phyloP scores from a whole-genome alignment of 106 monocot species.

The Allium fistulosum region DNA sequence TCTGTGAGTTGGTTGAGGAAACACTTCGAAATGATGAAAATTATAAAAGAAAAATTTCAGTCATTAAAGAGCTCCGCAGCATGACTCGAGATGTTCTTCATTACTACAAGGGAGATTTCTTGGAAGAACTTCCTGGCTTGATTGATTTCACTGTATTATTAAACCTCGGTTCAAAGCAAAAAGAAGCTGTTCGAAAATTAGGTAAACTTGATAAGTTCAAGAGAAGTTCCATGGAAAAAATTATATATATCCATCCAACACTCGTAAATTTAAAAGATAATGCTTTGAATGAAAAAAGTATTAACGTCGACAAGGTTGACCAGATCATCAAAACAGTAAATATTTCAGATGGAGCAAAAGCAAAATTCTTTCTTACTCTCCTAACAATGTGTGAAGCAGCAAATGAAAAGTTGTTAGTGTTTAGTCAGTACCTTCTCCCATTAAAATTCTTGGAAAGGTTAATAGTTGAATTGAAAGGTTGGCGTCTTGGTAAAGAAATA shows the following conservation, averaged over 20 bases:
- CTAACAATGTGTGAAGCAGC: slow-evolving; percentile 50
- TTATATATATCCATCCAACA: slow-evolving; percentile 71
- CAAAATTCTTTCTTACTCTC: slow-evolving; percentile 66
- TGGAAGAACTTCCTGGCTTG: slow-evolving; percentile 73
- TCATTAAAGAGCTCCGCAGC: slow-evolving; percentile 65
- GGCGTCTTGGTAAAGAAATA: slow-evolving; percentile 73
- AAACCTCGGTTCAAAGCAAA: slow-evolving; percentile 48
- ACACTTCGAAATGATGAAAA: slow-evolving; percentile 50
- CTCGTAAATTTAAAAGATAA: slow-evolving; percentile 55
- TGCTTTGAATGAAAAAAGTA: slow-evolving; percentile 24
- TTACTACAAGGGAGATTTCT: slow-evolving; percentile 82
- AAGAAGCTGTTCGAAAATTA: slow-evolving; percentile 22
- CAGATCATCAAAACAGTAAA: slow-evolving; percentile 26
- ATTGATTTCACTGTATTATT: slow-evolving; percentile 71
- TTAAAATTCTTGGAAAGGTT: slow-evolving; percentile 81
- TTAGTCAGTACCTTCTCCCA: slow-evolving; percentile 87
- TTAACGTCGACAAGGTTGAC: slow-evolving; percentile 35
- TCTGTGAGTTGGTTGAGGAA: slow-evolving; percentile 72
- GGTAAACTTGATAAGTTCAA: slow-evolving; percentile 61
- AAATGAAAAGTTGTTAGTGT: slow-evolving; percentile 73
- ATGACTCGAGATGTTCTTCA: slow-evolving; percentile 73
- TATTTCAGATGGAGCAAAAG: slow-evolving; percentile 75
- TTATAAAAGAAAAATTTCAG: slow-evolving; percentile 38
- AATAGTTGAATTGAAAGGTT: slow-evolving; percentile 42
- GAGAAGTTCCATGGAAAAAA: slow-evolving; percentile 52